These are phyloP conservation scores for Tolypocladium sp. DNA, from an alignment of 2,329 filamentous ascomycete genomes.

Conservation along the genomic window DNA sequence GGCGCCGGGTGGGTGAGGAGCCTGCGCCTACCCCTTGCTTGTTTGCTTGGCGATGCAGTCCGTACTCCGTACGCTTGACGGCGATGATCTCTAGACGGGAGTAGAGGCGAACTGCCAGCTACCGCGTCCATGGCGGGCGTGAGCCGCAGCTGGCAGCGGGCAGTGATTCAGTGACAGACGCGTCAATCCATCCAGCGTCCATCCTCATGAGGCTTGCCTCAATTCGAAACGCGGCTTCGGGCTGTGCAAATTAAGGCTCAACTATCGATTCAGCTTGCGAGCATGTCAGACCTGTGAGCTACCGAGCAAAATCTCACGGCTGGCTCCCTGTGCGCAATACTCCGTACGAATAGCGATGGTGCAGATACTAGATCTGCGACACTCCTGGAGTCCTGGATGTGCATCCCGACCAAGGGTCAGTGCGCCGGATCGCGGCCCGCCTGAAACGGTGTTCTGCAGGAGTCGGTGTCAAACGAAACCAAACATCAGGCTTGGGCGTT, in stretches of 20 bases:
- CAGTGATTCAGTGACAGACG: not conserved
- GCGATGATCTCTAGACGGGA: too few relatives aligned
- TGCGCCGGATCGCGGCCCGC: not conserved
- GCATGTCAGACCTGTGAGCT: not conserved
- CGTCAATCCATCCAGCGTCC: not conserved
- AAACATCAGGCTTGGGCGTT: not conserved
- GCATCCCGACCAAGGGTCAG: not conserved
- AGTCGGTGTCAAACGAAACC: not conserved
- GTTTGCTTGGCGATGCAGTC: too few relatives aligned
- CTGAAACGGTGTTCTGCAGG: not conserved
- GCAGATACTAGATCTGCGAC: not conserved
- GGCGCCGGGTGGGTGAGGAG: too few relatives aligned
- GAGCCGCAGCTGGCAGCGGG: not conserved
- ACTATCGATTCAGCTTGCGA: not conserved
- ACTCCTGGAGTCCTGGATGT: not conserved
- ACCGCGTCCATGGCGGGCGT: not conserved
- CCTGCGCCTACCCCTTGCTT: too few relatives aligned
- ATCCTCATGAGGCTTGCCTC: not conserved
- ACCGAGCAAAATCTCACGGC: not conserved
- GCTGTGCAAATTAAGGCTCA: not conserved
- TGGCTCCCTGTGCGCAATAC: too few relatives aligned
- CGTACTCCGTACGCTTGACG: too few relatives aligned
- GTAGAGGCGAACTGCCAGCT: not conserved
- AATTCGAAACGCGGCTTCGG: not conserved
- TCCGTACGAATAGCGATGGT: not conserved